phyloP scores from a whole-genome alignment of 2,329 filamentous ascomycete genomes.

The Chaetomiaceae sp. region DNA sequence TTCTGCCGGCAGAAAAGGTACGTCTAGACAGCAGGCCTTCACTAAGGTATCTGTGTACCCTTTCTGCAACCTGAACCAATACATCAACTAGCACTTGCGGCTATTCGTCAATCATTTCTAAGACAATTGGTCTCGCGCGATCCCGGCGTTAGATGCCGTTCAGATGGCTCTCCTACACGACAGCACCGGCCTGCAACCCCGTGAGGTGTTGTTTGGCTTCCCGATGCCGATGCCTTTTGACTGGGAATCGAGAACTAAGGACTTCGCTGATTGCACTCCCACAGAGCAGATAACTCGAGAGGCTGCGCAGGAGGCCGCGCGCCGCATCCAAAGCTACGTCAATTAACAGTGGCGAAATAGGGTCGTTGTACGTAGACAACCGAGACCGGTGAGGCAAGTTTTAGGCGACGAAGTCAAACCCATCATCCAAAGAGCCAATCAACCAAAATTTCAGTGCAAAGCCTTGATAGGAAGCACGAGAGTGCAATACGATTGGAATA shows the following conservation, averaged over 20 bases:
- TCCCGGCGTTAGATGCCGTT: background rate
- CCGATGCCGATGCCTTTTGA: background rate
- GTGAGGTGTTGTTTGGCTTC: background rate
- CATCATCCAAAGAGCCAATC: conserved; percentile 6
- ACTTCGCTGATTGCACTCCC: too few relatives aligned
- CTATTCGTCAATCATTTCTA: background rate
- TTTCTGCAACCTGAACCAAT: too few relatives aligned
- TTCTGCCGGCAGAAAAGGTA: too few relatives aligned
- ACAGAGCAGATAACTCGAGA: too few relatives aligned
- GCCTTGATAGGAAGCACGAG: conserved; percentile 9
- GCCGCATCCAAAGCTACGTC: too few relatives aligned
- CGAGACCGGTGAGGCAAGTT: too few relatives aligned
- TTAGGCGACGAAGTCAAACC: conserved; percentile 5
- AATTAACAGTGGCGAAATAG: too few relatives aligned
- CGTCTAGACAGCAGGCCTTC: too few relatives aligned
- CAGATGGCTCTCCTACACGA: background rate
- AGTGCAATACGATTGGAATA: conserved; percentile 9
- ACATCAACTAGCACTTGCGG: background rate
- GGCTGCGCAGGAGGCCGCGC: too few relatives aligned
- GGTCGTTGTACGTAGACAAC: too few relatives aligned
- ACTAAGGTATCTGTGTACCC: too few relatives aligned
- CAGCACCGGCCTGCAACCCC: background rate
- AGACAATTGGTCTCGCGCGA: background rate
- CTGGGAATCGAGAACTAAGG: background rate
- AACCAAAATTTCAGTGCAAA: conserved; percentile 5